Conservation (phyloP, 1,284 basidiomycete species). For the Naganishia sp. region DNA sequence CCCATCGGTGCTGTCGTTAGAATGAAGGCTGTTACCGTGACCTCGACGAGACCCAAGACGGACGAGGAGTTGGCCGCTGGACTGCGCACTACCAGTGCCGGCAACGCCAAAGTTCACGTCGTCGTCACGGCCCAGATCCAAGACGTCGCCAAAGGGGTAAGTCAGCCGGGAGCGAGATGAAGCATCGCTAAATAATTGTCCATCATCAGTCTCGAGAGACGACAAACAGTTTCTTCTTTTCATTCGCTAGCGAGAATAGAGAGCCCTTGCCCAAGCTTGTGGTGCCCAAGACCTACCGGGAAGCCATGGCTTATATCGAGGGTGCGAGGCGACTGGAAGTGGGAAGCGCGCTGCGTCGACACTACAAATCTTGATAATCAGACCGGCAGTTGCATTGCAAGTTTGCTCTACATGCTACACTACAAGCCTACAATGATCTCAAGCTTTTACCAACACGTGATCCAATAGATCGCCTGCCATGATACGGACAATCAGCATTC, state of each 20-base stretch:
- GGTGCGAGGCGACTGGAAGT: slow-evolving; percentile 61
- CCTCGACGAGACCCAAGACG: slow-evolving; percentile 43
- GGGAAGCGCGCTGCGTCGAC: slow-evolving; percentile 50
- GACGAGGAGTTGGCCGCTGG: slow-evolving; percentile 38
- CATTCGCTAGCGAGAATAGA: slow-evolving; percentile 49
- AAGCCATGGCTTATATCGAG: slow-evolving; percentile 80
- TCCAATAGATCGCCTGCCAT: slow-evolving; percentile 18
- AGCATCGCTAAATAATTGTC: slow-evolving; percentile 59
- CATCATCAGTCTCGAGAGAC: slow-evolving; percentile 55
- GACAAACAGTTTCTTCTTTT: slow-evolving; percentile 57
- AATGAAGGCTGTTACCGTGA: slow-evolving; percentile 65
- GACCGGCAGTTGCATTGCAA: neutral
- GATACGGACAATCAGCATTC: slow-evolving; percentile 11
- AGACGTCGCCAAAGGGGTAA: slow-evolving; percentile 67
- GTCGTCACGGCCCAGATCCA: slow-evolving; percentile 74
- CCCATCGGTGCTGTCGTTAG: slow-evolving; percentile 77
- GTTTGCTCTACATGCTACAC: neutral
- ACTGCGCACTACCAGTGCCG: slow-evolving; percentile 16
- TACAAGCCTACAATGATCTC: neutral
- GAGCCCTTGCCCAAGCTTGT: slow-evolving; percentile 60
- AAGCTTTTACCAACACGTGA: slow-evolving; percentile 9
- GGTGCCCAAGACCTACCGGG: slow-evolving; percentile 62
- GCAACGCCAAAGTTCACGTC: slow-evolving; percentile 61
- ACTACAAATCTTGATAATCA: slow-evolving; percentile 40
- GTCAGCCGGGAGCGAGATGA: slow-evolving; percentile 40